Percentiles rank a stretch among this genome's conserved stretches.
These are phyloP conservation scores for Xylaria sp. DNA, from an alignment of 2,329 filamentous ascomycete species.

Conservation along the genomic window DNA sequence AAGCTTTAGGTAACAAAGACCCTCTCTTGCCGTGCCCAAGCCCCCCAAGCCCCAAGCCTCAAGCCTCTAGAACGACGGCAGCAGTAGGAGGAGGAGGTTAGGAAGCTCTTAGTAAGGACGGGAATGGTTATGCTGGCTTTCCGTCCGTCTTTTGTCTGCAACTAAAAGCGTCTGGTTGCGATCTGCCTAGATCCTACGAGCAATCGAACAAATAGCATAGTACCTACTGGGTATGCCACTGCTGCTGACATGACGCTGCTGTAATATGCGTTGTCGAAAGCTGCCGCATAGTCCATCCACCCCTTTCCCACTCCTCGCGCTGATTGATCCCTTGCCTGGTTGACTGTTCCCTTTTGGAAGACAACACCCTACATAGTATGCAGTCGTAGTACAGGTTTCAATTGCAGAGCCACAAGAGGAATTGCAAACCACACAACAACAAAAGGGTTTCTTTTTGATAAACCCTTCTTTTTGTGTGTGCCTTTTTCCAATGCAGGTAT, in stretches of 20 bases:
- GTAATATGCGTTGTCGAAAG: conserved; percentile 27
- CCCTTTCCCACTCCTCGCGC: conserved; percentile 8
- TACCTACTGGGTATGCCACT: conserved; percentile 25
- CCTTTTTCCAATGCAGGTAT: not conserved
- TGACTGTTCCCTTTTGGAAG: not conserved
- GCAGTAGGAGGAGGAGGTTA: no score
- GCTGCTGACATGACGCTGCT: conserved; percentile 38
- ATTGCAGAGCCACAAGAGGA: conserved; percentile 29
- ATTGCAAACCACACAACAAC: conserved; percentile 4
- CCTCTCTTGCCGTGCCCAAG: conserved; percentile 10
- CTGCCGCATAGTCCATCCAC: conserved; percentile 6
- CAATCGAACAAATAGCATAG: conserved; percentile 38
- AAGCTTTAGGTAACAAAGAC: conserved; percentile 26
- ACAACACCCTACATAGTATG: conserved; percentile 10
- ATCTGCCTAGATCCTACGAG: conserved; percentile 28
- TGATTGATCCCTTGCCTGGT: conserved; percentile 11
- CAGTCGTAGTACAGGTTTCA: conserved; percentile 17
- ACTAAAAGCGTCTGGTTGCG: conserved; percentile 29
- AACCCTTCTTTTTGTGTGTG: conserved; percentile 5
- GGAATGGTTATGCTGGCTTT: conserved; percentile 43
- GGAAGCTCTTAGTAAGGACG: not conserved
- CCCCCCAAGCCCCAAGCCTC: no score
- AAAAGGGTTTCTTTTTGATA: conserved; percentile 21
- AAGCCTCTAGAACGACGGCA: conserved; percentile 22
- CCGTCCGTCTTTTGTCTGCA: conserved; percentile 38